A percentile compares a stretch with the other conserved stretches of the same genome.
Evolutionary conservation across 1,139 yeast species (phyloP).

Genomic region (Williopsis jadinii): DNA sequence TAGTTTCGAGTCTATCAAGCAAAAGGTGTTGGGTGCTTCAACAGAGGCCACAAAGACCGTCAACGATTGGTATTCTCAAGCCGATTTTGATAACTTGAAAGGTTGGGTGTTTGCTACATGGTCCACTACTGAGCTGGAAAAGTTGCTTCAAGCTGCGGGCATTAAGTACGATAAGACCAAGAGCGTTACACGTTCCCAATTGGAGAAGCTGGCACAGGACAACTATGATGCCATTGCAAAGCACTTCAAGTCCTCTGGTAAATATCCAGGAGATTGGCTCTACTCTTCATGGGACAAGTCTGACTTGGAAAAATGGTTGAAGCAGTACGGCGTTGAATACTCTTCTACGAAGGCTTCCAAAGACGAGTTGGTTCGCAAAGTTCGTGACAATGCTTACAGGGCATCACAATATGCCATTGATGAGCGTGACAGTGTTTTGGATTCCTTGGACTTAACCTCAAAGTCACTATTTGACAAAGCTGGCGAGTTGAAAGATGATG

Average conservation of each 20-base stretch:
- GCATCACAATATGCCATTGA: conserved; percentile 32
- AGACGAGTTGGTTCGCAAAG: conserved; percentile 36
- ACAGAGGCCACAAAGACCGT: neutral
- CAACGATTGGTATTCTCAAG: neutral
- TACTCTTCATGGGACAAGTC: conserved; percentile 39
- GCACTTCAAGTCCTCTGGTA: conserved; percentile 33
- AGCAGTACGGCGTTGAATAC: conserved; percentile 37
- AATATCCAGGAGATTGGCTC: conserved; percentile 45
- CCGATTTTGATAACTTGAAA: conserved; percentile 12
- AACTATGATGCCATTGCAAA: conserved; percentile 33
- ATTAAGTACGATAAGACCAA: conserved; percentile 27
- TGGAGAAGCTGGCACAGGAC: conserved; percentile 32
- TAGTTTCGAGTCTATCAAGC: conserved; percentile 10
- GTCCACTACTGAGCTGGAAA: conserved; percentile 36
- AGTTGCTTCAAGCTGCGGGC: conserved; percentile 31
- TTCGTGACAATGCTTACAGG: conserved; percentile 35
- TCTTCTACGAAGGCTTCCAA: conserved; percentile 30
- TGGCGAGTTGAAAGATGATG: conserved; percentile 36
- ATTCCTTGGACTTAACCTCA: conserved; percentile 31
- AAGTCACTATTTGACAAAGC: conserved; percentile 33
- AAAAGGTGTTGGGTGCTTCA: conserved; percentile 10
- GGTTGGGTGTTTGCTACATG: conserved; percentile 40
- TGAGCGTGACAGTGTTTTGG: conserved; percentile 33
- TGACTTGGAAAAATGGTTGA: conserved; percentile 41
- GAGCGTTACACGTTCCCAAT: conserved; percentile 21